Evolutionary conservation across 2,329 filamentous ascomycete genomes (phyloP).

Genomic region (Xylaria sp.): DNA sequence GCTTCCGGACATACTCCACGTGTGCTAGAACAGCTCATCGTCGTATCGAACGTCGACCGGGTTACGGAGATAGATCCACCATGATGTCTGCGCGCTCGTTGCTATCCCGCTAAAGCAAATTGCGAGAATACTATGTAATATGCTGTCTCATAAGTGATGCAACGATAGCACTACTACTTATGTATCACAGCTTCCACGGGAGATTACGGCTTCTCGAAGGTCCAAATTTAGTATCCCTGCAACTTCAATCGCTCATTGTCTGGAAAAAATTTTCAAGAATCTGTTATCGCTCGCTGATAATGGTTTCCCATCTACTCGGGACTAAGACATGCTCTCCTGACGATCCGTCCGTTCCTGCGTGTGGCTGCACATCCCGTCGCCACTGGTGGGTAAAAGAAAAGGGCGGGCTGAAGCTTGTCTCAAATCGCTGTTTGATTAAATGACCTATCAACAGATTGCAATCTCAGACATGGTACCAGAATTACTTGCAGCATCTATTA

Average conservation of each 20-base stretch:
- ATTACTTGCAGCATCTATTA: constrained; percentile 30
- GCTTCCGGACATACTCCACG: constrained; percentile 38
- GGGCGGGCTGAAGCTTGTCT: constrained; percentile 14
- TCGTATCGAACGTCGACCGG: constrained; percentile 21
- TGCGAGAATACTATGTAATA: constrained; percentile 26
- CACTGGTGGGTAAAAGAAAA: constrained; percentile 7
- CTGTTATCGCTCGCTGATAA: constrained; percentile 19
- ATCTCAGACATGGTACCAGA: neutral
- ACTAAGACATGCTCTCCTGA: constrained; percentile 34
- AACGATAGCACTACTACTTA: neutral
- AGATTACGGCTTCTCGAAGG: constrained; percentile 23
- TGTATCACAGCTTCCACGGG: constrained; percentile 11
- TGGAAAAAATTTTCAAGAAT: constrained; percentile 19
- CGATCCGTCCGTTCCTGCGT: constrained; percentile 39
- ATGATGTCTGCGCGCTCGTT: constrained; percentile 20
- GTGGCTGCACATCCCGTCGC: constrained; percentile 33
- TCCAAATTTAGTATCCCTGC: constrained; percentile 30
- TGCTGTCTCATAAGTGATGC: constrained; percentile 10
- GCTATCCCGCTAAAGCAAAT: constrained; percentile 32
- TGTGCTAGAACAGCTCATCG: constrained; percentile 35
- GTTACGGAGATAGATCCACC: constrained; percentile 7
- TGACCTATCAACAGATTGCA: constrained; percentile 9
- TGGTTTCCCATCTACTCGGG: constrained; percentile 6
- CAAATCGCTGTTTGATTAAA: constrained; percentile 10
- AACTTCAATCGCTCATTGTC: neutral